Evolutionary conservation across 2,329 filamentous ascomycete genomes (phyloP), one percentile per base, ranked within the genome.

Genomic region (Fusarium lateritium): DNA sequence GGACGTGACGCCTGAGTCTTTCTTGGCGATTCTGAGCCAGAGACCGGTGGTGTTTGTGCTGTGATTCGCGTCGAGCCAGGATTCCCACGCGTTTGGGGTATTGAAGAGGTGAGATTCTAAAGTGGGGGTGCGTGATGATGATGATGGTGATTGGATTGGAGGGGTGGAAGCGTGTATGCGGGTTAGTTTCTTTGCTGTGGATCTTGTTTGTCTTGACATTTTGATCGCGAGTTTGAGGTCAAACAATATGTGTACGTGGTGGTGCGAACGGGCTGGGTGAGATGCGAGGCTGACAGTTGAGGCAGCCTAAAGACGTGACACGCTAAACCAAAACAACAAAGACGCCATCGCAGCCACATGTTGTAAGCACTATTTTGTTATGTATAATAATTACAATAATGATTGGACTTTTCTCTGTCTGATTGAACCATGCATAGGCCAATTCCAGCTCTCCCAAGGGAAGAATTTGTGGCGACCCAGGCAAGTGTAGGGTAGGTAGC

Each of bases 11-110:
- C 76, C 73, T 2, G 81, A 80, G 21, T 75, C 57, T 59, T 85
- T 87, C 59, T 87, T 87, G 46, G 80, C 80, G 24, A 87, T 77
- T 51, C 83, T 80, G 17, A 87, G 76, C 78, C 85, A 84, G 53
- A 86, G 67, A 0, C 83, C 84, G 0, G 75, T 40, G 13, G 76
- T 33, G 55, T 55, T 55, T 14, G 52, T 58, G 4, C 21, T 14
- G 38, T 73, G 64, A 14, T 73, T 69, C 1, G 34, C 26, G n/a
- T 58, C 26, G 3, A 75, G 63, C 39, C 67, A 75, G 0, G 57
- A 46, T 33, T 75, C 70, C 65, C 68, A 75, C 11, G 62, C 53
- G 15, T 13, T 44, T 1, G 62, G 38, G 9, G 50, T 46, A 2
- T 43, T n/a, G 42, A 75, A 75, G 34, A 75, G 63, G 0, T 49